Base-by-base conservation (phyloP, 2,329 filamentous ascomycete genomes). In the Neospermospora avenae region DNA sequence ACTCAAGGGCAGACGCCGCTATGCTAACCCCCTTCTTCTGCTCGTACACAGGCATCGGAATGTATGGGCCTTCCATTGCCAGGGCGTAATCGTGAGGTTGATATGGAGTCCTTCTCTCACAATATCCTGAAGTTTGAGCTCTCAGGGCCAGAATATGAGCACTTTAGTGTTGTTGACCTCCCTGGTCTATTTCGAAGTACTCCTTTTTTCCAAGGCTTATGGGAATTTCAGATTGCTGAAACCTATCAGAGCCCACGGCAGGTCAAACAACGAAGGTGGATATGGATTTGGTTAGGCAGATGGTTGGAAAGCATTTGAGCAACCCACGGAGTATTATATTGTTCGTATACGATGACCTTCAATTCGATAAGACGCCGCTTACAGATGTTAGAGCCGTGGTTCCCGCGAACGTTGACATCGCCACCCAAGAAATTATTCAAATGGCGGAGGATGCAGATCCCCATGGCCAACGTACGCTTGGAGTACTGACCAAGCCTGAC, bases 101-200 rank as follows among this genome's bases (percentile, higher is more conserved):
- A 22, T 22, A 22, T 46, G 44, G 44, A 46, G 10, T 46, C 44
- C n/a, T 46, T 46, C 44, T 46, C 44, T 13, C 44, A 46, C 14
- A 28, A 46, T 22, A 46, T 46, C n/a, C 44, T 31, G 5, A 31
- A 31, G 10, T 31, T 31, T 31, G 28, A 31, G 28, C 28, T 31
- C 28, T 31, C 28, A 5, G 28, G 28, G 4, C 60, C 81, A 0
- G 69, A 75, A 4, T 74, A 76, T 25, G 77, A 77, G 1, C 77
- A 83, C 18, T 74, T 86, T 31, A 85, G 82, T 0, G 75, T 85
- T 35, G 81, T 86, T 4, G 82, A 86, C 66, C 74, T 85, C 1
- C 83, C 82, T 0, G 82, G 83, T 2, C 69, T 86, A 5, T 81
- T 84, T 54, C 74, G 78, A 31, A 75, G 75, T 0, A 45, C n/a